Conservation (phyloP, 1,139 yeast species). For the Pichia sp. region DNA sequence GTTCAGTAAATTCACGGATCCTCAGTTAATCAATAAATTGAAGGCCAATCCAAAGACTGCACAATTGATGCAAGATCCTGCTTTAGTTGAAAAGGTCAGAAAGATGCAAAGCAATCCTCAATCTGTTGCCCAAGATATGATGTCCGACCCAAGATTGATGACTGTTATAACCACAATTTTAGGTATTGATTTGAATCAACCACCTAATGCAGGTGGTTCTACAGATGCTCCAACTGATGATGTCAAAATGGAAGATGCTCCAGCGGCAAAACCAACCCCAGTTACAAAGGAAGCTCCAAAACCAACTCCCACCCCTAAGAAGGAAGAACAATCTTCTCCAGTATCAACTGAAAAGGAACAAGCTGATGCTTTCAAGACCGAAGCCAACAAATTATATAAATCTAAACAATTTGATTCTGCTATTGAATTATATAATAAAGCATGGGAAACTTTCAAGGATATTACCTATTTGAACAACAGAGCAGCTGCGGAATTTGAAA, state of each 20-base stretch:
- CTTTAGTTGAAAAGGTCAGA: slow-evolving; percentile 63
- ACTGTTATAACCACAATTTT: slow-evolving; percentile 77
- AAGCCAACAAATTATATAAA: slow-evolving; percentile 85
- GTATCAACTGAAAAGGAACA: slow-evolving; percentile 30
- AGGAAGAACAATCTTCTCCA: background rate
- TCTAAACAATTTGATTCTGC: slow-evolving; percentile 89
- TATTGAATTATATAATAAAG: slow-evolving; percentile 73
- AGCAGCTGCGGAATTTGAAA: slow-evolving; percentile 96
- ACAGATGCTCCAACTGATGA: slow-evolving; percentile 15
- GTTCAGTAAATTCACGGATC: slow-evolving; percentile 52
- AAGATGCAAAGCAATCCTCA: slow-evolving; percentile 68
- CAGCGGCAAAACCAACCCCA: slow-evolving; percentile 1
- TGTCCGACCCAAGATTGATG: slow-evolving; percentile 82
- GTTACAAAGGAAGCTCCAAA: slow-evolving; percentile 12
- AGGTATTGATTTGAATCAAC: slow-evolving; percentile 63
- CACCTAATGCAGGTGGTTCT: slow-evolving; percentile 27
- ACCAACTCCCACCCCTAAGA: slow-evolving; percentile 6
- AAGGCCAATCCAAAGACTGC: slow-evolving; percentile 82
- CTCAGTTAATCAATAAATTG: slow-evolving; percentile 66
- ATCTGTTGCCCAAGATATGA: slow-evolving; percentile 54
- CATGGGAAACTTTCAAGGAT: slow-evolving; percentile 77
- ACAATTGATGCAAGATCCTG: slow-evolving; percentile 81
- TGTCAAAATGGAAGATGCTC: slow-evolving; percentile 23
- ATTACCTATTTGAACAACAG: slow-evolving; percentile 92
- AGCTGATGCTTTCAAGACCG: slow-evolving; percentile 77